phyloP scores from a whole-genome alignment of 2,329 filamentous ascomycete genomes.

The Fusarium secorum region DNA sequence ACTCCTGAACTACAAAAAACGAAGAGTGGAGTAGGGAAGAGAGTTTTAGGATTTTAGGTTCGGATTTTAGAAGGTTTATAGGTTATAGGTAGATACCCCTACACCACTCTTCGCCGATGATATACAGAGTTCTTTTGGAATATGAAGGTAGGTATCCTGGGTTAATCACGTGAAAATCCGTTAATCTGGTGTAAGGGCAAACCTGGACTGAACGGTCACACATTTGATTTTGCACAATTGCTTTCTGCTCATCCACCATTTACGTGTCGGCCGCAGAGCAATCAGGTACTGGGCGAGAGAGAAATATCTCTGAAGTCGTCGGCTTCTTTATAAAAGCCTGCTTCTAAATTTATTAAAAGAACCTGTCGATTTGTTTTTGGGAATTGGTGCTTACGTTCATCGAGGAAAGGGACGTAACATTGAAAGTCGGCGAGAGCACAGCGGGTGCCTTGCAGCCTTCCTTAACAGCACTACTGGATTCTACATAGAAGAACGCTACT shows the following conservation, averaged over 20 bases:
- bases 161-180: background rate
- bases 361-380: too few relatives aligned
- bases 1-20: background rate
- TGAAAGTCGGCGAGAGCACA: background rate
- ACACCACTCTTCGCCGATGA: background rate
- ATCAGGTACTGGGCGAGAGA: too few relatives aligned
- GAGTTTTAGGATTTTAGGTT: background rate
- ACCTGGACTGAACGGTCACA: background rate
- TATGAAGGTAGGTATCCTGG: background rate
- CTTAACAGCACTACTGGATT: too few relatives aligned
- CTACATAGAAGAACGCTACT: too few relatives aligned
- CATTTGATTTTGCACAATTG: background rate
- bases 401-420: background rate
- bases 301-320: too few relatives aligned
- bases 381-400: too few relatives aligned
- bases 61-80: background rate
- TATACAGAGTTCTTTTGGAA: background rate
- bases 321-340: accelerated
- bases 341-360: background rate
- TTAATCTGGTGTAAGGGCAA: background rate
- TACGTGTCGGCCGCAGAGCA: background rate
- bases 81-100: background rate
- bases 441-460: background rate
- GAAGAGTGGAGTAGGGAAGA: background rate
- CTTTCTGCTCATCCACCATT: background rate